Base-by-base conservation (phyloP, 2,329 filamentous ascomycete genomes). In the Arthrocladium fulminans region DNA sequence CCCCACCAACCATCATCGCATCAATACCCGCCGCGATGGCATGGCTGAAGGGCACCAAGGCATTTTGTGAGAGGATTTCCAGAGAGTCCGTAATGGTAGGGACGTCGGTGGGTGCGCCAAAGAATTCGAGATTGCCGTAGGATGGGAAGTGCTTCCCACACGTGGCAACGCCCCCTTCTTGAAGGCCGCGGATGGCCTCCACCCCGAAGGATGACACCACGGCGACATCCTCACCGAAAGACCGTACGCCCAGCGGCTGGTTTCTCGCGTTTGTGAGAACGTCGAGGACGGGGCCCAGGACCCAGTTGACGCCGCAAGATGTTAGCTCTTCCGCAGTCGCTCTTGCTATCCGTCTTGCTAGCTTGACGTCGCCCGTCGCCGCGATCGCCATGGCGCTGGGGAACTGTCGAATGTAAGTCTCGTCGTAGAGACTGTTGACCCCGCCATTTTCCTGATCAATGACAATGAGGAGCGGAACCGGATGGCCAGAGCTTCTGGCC, bases 371-470 rank as follows among this genome's bases (percentile, higher is more conserved):
- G 20, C 89, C 88, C 3, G 89, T 88, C 19, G 92, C 92, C n/a
- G 90, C 88, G 52, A 96, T 77, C 10, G 89, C 90, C 90, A 98
- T 97, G 54, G 90, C 86, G 61, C 89, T 95, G 7, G 92, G 92
- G 58, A 95, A 98, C 64, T 97, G 92, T 56, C 88, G 88, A 57
- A 97, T 90, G 63, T 89, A 92, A 61, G 92, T 87, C 59, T 95
- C 88, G 64, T 97, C 90, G 61, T 94, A 96, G 2, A 97, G 76
- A 67, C 88, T 95, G 70, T 96, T 97, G 65, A 96, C 90, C 2
- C 90, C 89, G 55, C 92, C 92, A 79, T 98, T 97, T 66, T 98
- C 92, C 64, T 98, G 92, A 63, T 97, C 92, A 30, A 97, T 73
- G 32, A 86, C 89, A 59, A 98, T 96, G 47, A 94, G 74, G 15